Percentiles rank a stretch among this genome's conserved stretches.
These are phyloP conservation scores for Phytophthora tentaculata DNA, from an alignment of 352 stramenopile species.

Conservation along the genomic window DNA sequence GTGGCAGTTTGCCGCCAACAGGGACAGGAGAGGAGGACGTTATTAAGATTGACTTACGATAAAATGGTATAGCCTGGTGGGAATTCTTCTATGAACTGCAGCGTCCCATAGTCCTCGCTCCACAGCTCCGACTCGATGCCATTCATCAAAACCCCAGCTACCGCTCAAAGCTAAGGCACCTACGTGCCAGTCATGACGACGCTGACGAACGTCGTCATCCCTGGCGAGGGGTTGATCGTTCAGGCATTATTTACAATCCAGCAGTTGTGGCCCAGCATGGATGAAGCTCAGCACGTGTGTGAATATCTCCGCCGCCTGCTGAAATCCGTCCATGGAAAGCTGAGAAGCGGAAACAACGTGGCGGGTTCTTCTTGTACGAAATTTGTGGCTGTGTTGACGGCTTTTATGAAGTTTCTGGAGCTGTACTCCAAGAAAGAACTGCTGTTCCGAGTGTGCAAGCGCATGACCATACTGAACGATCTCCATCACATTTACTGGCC, in stretches of 20 bases:
- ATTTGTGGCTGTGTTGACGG: neutral
- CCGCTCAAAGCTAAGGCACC: no score
- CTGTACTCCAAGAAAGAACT: neutral
- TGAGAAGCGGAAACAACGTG: neutral
- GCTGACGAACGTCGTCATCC: neutral
- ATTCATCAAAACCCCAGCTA: neutral
- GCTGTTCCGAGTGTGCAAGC: neutral
- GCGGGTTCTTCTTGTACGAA: neutral
- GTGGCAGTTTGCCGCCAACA: neutral
- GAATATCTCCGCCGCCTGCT: neutral
- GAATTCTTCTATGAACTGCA: neutral
- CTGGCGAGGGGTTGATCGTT: neutral
- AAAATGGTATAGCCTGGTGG: neutral
- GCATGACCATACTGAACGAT: neutral
- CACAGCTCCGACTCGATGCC: neutral
- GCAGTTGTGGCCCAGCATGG: neutral
- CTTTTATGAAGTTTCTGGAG: neutral
- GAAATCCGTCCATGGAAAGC: neutral
- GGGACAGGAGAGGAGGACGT: constrained; percentile 35
- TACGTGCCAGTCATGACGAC: no score
- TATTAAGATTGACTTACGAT: constrained; percentile 46
- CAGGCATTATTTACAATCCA: neutral
- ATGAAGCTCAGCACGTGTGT: neutral
- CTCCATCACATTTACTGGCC: neutral
- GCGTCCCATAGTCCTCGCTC: neutral